These are phyloP conservation scores for Puccinia polysora DNA, from an alignment of 1,284 basidiomycete genomes.

Conservation along the genomic window DNA sequence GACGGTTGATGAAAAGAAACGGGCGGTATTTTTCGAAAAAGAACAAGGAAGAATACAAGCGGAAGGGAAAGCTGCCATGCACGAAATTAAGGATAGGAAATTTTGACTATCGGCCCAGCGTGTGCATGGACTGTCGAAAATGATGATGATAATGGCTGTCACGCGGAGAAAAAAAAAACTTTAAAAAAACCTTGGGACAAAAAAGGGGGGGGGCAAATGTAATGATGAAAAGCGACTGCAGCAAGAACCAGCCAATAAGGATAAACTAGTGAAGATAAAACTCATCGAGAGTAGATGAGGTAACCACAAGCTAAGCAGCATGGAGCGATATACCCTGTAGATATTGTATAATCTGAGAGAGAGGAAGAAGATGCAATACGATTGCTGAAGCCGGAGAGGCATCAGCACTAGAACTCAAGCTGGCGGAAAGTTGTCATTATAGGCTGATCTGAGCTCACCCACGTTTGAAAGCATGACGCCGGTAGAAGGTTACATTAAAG, in stretches of 20 bases:
- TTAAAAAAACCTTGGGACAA: not conserved
- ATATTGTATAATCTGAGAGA: slow-evolving; percentile 27
- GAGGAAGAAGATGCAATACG: not conserved
- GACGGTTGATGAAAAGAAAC: not conserved
- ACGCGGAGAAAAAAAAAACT: slow-evolving; percentile 1
- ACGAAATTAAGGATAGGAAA: slow-evolving; percentile 38
- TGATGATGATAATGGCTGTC: slow-evolving; percentile 18
- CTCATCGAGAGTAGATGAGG: slow-evolving; percentile 21
- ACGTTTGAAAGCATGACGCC: slow-evolving; percentile 34
- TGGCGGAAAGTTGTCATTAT: slow-evolving; percentile 21
- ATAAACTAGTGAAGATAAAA: slow-evolving; percentile 17
- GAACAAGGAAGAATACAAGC: slow-evolving; percentile 11
- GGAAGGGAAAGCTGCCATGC: slow-evolving; percentile 14
- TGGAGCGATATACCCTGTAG: too few species aligned
- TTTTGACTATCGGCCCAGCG: slow-evolving; percentile 39
- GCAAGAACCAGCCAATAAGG: not conserved
- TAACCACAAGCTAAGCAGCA: slow-evolving; percentile 15
- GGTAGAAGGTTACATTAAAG: slow-evolving; percentile 29
- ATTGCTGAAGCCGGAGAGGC: slow-evolving; percentile 4
- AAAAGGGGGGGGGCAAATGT: not conserved
- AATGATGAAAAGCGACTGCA: not conserved
- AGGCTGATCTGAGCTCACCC: slow-evolving; percentile 34
- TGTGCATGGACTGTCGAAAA: slow-evolving; percentile 16
- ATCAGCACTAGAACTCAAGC: too few species aligned
- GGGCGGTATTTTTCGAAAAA: not conserved